Evolutionary conservation across 495 filamentous ascomycete species (phyloP).

Genomic region (Penicillium manginii): DNA sequence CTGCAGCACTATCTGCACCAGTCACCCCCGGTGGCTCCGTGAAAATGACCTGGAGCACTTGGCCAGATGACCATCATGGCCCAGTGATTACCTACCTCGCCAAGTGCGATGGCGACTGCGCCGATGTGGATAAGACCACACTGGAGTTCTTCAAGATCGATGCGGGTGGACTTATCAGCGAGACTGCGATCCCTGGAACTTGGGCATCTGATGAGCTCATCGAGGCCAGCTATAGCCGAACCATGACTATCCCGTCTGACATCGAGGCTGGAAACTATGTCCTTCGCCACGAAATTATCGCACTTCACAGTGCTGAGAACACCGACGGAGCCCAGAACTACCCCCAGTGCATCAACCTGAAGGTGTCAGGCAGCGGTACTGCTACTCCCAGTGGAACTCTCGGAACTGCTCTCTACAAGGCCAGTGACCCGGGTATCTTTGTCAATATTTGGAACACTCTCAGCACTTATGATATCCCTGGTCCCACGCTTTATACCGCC

Average conservation of each 20-base stretch:
- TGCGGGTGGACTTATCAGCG: slow-evolving; percentile 53
- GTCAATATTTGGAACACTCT: slow-evolving; percentile 62
- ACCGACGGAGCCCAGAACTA: slow-evolving; percentile 72
- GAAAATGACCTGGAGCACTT: slow-evolving; percentile 64
- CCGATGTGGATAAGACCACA: slow-evolving; percentile 59
- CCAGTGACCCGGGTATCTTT: slow-evolving; percentile 61
- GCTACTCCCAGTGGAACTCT: slow-evolving; percentile 56
- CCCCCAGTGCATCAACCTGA: slow-evolving; percentile 74
- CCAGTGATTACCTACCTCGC: slow-evolving; percentile 78
- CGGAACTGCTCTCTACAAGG: slow-evolving; percentile 62
- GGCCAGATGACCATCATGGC: slow-evolving; percentile 70
- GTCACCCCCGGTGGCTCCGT: slow-evolving; percentile 58
- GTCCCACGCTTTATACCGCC: slow-evolving; percentile 48
- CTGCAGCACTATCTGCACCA: slow-evolving; percentile 54
- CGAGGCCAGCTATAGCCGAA: slow-evolving; percentile 66
- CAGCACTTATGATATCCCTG: slow-evolving; percentile 55
- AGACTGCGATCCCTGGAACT: slow-evolving; percentile 42
- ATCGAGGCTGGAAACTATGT: slow-evolving; percentile 72
- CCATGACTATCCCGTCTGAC: slow-evolving; percentile 64
- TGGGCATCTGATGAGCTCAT: slow-evolving; percentile 70
- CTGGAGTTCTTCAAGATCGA: slow-evolving; percentile 80
- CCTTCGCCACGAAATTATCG: slow-evolving; percentile 78
- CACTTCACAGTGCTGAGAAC: slow-evolving; percentile 62
- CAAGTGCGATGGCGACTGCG: slow-evolving; percentile 67
- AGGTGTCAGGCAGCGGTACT: slow-evolving; percentile 64